phyloP scores from a whole-genome alignment of 2,329 filamentous ascomycete species.

The Hymenoscyphus repandus region DNA sequence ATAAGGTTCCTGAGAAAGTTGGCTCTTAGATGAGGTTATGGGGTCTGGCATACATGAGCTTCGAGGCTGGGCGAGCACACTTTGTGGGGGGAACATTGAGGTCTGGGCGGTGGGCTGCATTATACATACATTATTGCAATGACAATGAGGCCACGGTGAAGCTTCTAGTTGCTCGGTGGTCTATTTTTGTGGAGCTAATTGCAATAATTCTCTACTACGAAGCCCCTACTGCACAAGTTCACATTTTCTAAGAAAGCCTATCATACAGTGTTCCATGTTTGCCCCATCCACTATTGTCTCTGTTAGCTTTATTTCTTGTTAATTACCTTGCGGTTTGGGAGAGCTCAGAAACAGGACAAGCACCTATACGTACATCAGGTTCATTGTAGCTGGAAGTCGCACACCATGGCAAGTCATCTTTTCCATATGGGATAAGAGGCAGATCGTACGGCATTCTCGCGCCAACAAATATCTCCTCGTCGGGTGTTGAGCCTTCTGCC shows the following conservation, averaged over 20 bases:
- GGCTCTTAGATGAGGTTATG: slow-evolving; percentile 11
- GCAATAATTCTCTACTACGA: neutral
- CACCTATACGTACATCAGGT: slow-evolving; percentile 45
- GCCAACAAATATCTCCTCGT: slow-evolving; percentile 49
- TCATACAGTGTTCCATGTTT: slow-evolving; percentile 15
- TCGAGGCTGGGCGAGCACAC: neutral
- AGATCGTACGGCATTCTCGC: slow-evolving; percentile 79
- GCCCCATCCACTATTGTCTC: slow-evolving; percentile 20
- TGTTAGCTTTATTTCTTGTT: slow-evolving; percentile 1
- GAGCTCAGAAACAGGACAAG: neutral
- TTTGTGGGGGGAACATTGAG: neutral
- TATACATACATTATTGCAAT: neutral
- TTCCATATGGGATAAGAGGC: slow-evolving; percentile 62
- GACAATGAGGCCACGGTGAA: neutral
- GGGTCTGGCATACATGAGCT: neutral
- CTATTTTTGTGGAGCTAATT: neutral
- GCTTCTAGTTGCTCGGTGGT: neutral
- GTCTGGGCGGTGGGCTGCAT: neutral
- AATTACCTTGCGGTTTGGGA: neutral
- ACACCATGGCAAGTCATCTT: slow-evolving; percentile 70
- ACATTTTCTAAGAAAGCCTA: neutral
- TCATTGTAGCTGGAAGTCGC: slow-evolving; percentile 54
- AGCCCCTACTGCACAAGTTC: neutral
- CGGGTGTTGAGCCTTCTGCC: slow-evolving; percentile 15
- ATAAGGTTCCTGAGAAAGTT: slow-evolving; percentile 58